These are phyloP conservation scores for Solanum chmielewskii DNA, from an alignment of 257 asterid genomes.

Conservation along the genomic window DNA sequence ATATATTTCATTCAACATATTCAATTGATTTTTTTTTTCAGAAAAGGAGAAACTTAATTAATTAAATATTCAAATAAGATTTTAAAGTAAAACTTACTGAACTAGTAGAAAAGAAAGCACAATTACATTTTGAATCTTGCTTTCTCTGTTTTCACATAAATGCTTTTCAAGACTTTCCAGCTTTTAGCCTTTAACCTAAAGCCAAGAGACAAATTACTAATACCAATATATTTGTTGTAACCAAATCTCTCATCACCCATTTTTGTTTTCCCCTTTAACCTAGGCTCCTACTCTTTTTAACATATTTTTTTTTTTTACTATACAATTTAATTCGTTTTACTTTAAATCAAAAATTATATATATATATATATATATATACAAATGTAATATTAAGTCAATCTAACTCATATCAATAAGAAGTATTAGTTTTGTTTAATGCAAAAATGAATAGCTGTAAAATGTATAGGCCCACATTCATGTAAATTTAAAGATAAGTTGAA, in stretches of 20 bases:
- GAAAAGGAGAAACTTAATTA: not conserved
- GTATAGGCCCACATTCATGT: conserved; percentile 4
- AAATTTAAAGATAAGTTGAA: not conserved
- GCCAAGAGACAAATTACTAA: conserved; percentile 30
- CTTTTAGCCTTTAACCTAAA: conserved; percentile 23
- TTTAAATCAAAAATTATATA: no score
- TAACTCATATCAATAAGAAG: no score
- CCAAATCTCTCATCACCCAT: conserved; percentile 4
- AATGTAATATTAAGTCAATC: no score
- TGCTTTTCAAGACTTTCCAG: conserved; percentile 18
- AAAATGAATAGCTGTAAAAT: not conserved
- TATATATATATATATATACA: no score
- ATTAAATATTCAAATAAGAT: not conserved
- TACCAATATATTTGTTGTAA: not conserved
- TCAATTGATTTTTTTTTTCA: not conserved
- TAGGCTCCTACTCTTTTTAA: not conserved
- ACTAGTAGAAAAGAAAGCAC: not conserved
- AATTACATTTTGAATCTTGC: not conserved
- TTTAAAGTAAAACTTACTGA: not conserved
- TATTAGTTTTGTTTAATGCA: not conserved
- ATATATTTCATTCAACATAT: not conserved
- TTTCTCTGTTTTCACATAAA: conserved; percentile 7
- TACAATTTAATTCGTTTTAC: no score
- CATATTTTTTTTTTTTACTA: not conserved
- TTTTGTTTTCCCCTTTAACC: not conserved